Base-by-base conservation (phyloP, 495 filamentous ascomycete genomes). In the Aspergillus bridgeri region DNA sequence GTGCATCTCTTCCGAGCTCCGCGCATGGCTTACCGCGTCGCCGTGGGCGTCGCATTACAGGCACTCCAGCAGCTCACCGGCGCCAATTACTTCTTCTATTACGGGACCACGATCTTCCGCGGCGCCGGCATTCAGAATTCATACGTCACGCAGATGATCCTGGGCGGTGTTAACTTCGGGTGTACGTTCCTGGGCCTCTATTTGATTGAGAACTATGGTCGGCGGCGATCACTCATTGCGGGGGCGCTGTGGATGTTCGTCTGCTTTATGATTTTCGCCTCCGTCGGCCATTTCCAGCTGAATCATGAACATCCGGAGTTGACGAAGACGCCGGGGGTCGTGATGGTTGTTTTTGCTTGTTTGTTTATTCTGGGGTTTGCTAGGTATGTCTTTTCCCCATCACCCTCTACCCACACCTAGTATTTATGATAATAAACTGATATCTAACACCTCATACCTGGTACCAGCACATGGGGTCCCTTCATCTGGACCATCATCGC, bases 381-480 rank as follows among this genome's bases (percentile, higher is more conserved):
- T n/a, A n/a, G n/a, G n/a, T n/a, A n/a, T n/a, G n/a, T n/a, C n/a
- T n/a, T n/a, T n/a, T n/a, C n/a, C n/a, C n/a, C n/a, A n/a, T n/a
- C n/a, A n/a, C n/a, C n/a, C n/a, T n/a, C n/a, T n/a, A n/a, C n/a
- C n/a, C n/a, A n/a, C n/a, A n/a, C n/a, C n/a, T n/a, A n/a, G n/a
- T n/a, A n/a, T n/a, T n/a, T n/a, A n/a, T n/a, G n/a, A n/a, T n/a
- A n/a, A n/a, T n/a, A n/a, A n/a, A n/a, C n/a, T n/a, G n/a, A n/a
- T n/a, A n/a, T n/a, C n/a, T n/a, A n/a, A n/a, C n/a, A n/a, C n/a
- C n/a, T n/a, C n/a, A n/a, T n/a, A n/a, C n/a, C n/a, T n/a, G n/a
- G n/a, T n/a, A n/a, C n/a, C n/a, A n/a, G n/a, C n/a, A 90, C 89
- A 6, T 93, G 90, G 90, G 91, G 89, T 38, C 91, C 91, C 1